phyloP scores from a whole-genome alignment of 192 early-diverging fungal genomes.

The Coemansia sp. region DNA sequence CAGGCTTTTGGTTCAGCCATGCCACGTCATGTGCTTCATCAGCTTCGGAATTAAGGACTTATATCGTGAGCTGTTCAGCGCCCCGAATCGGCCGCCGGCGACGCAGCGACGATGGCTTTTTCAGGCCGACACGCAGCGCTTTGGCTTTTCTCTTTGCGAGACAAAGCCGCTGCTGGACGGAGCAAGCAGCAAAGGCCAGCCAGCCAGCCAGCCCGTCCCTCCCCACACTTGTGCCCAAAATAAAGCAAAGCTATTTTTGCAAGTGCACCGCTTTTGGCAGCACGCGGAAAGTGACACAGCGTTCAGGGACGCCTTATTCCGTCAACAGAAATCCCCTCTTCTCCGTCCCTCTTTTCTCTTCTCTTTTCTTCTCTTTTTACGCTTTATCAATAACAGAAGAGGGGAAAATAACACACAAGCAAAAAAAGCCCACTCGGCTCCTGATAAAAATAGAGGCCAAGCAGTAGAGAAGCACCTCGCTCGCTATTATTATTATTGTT shows the following conservation, averaged over 20 bases:
- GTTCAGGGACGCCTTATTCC: not conserved
- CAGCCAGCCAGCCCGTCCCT: not conserved
- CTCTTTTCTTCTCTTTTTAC: not conserved
- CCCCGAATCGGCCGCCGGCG: not conserved
- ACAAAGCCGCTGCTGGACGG: too few relatives aligned
- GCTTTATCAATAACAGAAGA: not conserved
- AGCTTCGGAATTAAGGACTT: not conserved
- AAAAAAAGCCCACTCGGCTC: slow-evolving; percentile 3
- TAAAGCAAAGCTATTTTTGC: slow-evolving; percentile 2
- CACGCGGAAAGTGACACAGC: not conserved
- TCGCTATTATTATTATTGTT: not conserved
- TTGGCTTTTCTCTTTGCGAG: too few relatives aligned
- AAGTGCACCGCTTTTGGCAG: not conserved
- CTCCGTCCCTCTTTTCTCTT: not conserved
- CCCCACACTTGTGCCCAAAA: not conserved
- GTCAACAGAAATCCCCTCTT: not conserved
- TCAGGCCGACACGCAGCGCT: too few relatives aligned
- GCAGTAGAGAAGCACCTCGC: not conserved
- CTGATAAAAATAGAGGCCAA: slow-evolving; percentile 2
- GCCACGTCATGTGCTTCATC: not conserved
- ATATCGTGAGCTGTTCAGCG: not conserved
- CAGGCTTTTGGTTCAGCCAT: too few relatives aligned
- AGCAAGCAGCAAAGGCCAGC: too few relatives aligned
- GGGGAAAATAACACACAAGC: not conserved
- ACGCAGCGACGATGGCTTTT: not conserved